phyloP scores from a whole-genome alignment of 2,329 filamentous ascomycete genomes.

The Penicillium italicum region DNA sequence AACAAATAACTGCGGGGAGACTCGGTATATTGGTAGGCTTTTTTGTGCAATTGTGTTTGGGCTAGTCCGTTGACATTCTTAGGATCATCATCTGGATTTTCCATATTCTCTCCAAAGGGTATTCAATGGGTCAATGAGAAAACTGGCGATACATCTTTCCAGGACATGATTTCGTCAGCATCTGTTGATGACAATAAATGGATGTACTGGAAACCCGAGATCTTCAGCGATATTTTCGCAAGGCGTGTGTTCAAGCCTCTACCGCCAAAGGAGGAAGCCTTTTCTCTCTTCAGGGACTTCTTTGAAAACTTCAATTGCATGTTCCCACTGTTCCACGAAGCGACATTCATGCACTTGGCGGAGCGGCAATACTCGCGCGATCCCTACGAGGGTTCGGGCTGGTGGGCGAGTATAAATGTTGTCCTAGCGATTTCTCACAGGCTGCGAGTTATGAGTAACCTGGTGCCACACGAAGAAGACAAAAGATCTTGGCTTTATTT shows the following conservation, averaged over 20 bases:
- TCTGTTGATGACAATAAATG: slow-evolving; percentile 91
- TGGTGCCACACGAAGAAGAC: slow-evolving; percentile 86
- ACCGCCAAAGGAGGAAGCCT: slow-evolving; percentile 79
- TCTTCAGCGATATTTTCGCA: slow-evolving; percentile 88
- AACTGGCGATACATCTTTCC: slow-evolving; percentile 92
- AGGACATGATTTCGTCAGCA: slow-evolving; percentile 89
- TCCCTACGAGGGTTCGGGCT: slow-evolving; percentile 90
- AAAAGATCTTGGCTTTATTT: slow-evolving; percentile 92
- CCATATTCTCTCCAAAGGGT: slow-evolving; percentile 96
- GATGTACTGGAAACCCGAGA: slow-evolving; percentile 97
- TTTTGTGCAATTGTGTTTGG: background rate
- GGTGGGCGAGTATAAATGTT: slow-evolving; percentile 97
- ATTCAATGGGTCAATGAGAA: slow-evolving; percentile 98
- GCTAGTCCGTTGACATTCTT: background rate
- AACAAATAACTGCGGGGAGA: slow-evolving; percentile 91
- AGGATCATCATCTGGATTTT: slow-evolving; percentile 97
- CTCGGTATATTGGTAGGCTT: slow-evolving; percentile 82
- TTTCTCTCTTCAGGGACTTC: slow-evolving; percentile 85
- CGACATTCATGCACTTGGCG: slow-evolving; percentile 96
- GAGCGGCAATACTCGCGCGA: slow-evolving; percentile 90
- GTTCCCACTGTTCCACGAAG: slow-evolving; percentile 95
- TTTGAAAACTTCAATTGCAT: slow-evolving; percentile 99
- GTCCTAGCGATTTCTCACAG: slow-evolving; percentile 90
- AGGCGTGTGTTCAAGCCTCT: slow-evolving; percentile 78
- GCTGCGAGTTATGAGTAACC: slow-evolving; percentile 89